A percentile compares a stretch with the other conserved stretches of the same genome.
These are phyloP conservation scores for Xylaria palmicola DNA, from an alignment of 495 filamentous ascomycete species.

Conservation along the genomic window DNA sequence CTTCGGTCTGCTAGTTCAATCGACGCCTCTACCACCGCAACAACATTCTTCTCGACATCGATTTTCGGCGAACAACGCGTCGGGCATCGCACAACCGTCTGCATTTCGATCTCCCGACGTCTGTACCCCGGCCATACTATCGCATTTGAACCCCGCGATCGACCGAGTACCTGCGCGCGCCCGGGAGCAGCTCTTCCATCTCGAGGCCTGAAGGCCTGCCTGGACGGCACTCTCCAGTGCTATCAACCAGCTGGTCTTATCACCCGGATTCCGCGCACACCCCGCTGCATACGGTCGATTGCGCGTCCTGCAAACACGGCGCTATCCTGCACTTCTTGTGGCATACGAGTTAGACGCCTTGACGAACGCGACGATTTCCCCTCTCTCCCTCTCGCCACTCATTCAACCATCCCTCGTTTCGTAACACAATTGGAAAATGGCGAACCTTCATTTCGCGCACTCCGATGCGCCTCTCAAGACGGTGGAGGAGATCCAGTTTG, in stretches of 20 bases:
- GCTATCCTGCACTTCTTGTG: not conserved
- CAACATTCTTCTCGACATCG: slow-evolving; percentile 17
- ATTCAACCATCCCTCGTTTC: not conserved
- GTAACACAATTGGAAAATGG: slow-evolving; percentile 60
- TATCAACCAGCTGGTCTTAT: not conserved
- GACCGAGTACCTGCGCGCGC: slow-evolving; percentile 17
- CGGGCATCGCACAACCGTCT: slow-evolving; percentile 15
- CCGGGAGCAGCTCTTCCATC: slow-evolving; percentile 35
- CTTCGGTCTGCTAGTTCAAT: slow-evolving; percentile 7
- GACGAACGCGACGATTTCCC: not conserved
- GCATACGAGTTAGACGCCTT: not conserved
- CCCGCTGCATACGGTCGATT: slow-evolving; percentile 9
- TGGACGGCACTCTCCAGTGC: slow-evolving; percentile 15
- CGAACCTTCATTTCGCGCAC: slow-evolving; percentile 86
- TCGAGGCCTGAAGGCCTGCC: slow-evolving; percentile 21
- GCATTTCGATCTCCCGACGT: slow-evolving; percentile 9
- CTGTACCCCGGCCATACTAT: slow-evolving; percentile 2
- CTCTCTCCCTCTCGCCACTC: slow-evolving; percentile 17
- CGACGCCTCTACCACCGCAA: slow-evolving; percentile 12
- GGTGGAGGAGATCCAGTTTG: slow-evolving; percentile 98
- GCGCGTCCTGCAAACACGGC: slow-evolving; percentile 10
- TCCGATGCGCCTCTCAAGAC: slow-evolving; percentile 94
- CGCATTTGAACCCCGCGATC: not conserved
- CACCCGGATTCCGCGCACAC: not conserved
- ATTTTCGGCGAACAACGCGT: slow-evolving; percentile 12